phyloP scores from a whole-genome alignment of 176 grass and related monocot genomes.

The Carex cristatella region DNA sequence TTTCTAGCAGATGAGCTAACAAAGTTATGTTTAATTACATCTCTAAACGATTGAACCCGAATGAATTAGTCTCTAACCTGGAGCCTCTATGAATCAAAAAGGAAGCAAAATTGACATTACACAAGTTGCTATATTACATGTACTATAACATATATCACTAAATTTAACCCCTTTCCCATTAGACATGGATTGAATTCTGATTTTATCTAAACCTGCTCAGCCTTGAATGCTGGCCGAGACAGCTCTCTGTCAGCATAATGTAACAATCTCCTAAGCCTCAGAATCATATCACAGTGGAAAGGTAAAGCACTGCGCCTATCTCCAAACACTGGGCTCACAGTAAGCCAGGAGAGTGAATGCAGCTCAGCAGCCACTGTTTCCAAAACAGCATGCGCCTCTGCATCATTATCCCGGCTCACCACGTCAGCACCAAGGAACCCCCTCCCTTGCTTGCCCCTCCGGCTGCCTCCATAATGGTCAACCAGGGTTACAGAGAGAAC shows the following conservation, averaged over 20 bases:
- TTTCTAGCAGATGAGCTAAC: not conserved
- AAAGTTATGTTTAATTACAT: slow-evolving; percentile 1
- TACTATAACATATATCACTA: slow-evolving; percentile 14
- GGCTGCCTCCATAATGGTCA: slow-evolving; percentile 82
- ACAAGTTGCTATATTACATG: slow-evolving; percentile 15
- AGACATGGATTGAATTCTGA: slow-evolving; percentile 15
- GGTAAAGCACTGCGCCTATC: slow-evolving; percentile 71
- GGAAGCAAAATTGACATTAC: not conserved
- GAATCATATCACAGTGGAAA: slow-evolving; percentile 82
- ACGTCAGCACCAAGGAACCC: slow-evolving; percentile 39
- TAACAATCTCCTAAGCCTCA: slow-evolving; percentile 76
- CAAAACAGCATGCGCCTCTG: slow-evolving; percentile 56
- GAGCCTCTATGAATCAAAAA: not conserved
- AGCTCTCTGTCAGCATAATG: slow-evolving; percentile 80
- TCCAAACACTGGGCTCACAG: slow-evolving; percentile 60
- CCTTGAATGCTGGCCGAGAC: slow-evolving; percentile 33
- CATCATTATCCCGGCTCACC: slow-evolving; percentile 41
- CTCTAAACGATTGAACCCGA: not conserved
- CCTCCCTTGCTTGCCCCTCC: slow-evolving; percentile 52
- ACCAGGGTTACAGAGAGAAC: slow-evolving; percentile 65
- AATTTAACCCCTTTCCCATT: not conserved
- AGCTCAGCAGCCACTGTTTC: slow-evolving; percentile 72
- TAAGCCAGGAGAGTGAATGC: slow-evolving; percentile 88
- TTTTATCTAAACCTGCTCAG: slow-evolving; percentile 37
- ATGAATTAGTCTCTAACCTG: not conserved